These are phyloP conservation scores for Xylaria sp. DNA, from an alignment of 2,329 filamentous ascomycete genomes.

Conservation along the genomic window DNA sequence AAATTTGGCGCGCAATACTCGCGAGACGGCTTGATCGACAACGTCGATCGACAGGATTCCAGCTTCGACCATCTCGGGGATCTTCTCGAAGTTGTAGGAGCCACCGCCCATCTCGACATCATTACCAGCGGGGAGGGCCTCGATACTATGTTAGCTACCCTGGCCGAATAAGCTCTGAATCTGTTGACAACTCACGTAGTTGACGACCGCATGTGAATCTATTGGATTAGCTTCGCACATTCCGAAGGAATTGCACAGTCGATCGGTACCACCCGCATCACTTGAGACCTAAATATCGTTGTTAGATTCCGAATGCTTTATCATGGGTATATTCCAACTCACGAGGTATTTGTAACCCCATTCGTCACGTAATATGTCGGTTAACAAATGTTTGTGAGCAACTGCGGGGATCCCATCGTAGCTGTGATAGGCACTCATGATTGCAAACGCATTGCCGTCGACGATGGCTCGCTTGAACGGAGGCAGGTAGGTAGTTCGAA, in stretches of 20 bases:
- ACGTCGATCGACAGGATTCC: constrained; percentile 68
- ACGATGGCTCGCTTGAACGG: constrained; percentile 77
- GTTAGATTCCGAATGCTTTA: constrained; percentile 36
- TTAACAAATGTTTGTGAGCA: constrained; percentile 72
- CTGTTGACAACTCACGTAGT: constrained; percentile 55
- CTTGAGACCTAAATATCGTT: constrained; percentile 58
- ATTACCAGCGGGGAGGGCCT: constrained; percentile 73
- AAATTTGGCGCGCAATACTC: constrained; percentile 76
- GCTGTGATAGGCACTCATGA: constrained; percentile 81
- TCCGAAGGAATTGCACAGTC: constrained; percentile 71
- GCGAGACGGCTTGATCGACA: constrained; percentile 74
- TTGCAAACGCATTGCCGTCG: constrained; percentile 72
- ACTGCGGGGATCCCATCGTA: constrained; percentile 78
- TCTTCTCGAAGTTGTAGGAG: constrained; percentile 74
- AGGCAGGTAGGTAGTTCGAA: constrained; percentile 67
- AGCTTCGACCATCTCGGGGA: constrained; percentile 71
- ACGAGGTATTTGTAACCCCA: constrained; percentile 80
- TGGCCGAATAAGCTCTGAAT: background rate
- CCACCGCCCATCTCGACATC: constrained; percentile 83
- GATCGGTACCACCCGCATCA: constrained; percentile 77
- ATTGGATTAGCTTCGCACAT: constrained; percentile 70
- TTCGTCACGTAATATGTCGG: constrained; percentile 74
- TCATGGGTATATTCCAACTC: constrained; percentile 44
- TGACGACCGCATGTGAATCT: constrained; percentile 73
- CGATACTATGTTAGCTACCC: constrained; percentile 16